Evolutionary conservation across 2,329 filamentous ascomycete species (phyloP).

Genomic region (Diaporthe sp.): DNA sequence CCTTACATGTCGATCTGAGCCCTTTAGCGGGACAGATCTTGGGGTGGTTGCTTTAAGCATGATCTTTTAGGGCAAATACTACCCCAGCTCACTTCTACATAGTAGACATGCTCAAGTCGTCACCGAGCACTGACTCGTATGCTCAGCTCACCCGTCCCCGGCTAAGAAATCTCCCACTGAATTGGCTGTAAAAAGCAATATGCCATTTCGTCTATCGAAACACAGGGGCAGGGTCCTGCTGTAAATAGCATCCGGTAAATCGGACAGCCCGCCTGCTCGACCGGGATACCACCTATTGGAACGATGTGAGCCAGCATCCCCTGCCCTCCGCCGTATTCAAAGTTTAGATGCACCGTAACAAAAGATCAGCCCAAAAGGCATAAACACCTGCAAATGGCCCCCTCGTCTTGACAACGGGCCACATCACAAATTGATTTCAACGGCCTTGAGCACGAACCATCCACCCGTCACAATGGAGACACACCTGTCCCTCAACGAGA

Average conservation of each 20-base stretch:
- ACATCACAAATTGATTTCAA: background rate
- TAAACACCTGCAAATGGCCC: background rate
- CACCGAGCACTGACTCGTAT: conserved; percentile 24
- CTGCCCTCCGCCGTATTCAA: conserved; percentile 8
- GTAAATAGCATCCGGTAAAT: conserved; percentile 21
- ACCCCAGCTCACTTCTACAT: background rate
- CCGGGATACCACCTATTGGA: conserved; percentile 3
- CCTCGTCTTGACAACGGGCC: background rate
- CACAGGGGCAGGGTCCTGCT: conserved; percentile 24
- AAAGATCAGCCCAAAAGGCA: background rate
- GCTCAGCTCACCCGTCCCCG: background rate
- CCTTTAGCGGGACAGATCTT: conserved; percentile 12
- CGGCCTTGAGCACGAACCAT: background rate
- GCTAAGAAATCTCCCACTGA: background rate
- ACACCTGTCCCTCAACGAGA: background rate
- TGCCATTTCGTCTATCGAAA: conserved; percentile 29
- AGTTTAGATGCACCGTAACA: conserved; percentile 20
- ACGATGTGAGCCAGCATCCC: conserved; percentile 10
- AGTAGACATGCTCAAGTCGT: conserved; percentile 2
- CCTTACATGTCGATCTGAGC: conserved; percentile 9
- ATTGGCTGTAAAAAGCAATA: conserved; percentile 3
- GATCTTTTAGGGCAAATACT: background rate
- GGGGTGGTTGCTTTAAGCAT: conserved; percentile 14
- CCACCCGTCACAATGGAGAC: background rate
- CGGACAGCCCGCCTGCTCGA: conserved; percentile 10